A percentile compares a stretch with the other conserved stretches of the same genome.
Conservation (phyloP, 2,329 filamentous ascomycete genomes). For the Ophiostoma montium region DNA sequence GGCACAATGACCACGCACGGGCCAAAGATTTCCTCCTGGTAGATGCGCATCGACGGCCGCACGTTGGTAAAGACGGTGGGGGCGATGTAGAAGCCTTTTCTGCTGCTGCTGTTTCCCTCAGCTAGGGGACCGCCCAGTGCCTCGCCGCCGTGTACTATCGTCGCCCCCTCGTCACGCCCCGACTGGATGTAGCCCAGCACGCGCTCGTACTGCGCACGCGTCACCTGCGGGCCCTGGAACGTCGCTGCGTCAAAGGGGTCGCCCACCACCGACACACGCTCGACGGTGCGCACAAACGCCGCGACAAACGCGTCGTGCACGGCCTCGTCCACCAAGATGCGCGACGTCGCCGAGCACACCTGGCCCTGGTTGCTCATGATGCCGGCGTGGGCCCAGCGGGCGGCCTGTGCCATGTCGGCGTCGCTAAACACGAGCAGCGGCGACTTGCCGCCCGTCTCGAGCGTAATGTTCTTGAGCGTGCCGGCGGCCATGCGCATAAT, state of each 20-base stretch:
- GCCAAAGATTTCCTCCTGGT: constrained; percentile 43
- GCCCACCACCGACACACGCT: constrained; percentile 45
- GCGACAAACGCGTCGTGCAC: constrained; percentile 47
- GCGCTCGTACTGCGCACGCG: constrained; percentile 51
- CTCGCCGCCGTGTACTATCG: constrained; percentile 45
- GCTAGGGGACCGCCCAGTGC: constrained; percentile 10
- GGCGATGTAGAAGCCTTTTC: constrained; percentile 13
- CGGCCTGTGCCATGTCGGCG: constrained; percentile 46
- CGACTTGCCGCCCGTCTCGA: constrained; percentile 47
- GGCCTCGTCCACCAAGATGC: constrained; percentile 44
- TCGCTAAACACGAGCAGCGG: constrained; percentile 46
- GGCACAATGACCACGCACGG: constrained; percentile 40
- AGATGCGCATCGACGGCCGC: constrained; percentile 16
- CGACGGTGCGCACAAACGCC: constrained; percentile 45
- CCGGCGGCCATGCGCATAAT: constrained; percentile 54
- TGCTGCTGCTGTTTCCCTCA: constrained; percentile 30
- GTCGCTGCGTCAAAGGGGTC: constrained; percentile 53
- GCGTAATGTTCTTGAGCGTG: constrained; percentile 43
- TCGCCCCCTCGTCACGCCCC: constrained; percentile 53
- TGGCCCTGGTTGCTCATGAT: constrained; percentile 47
- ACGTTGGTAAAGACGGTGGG: constrained; percentile 14
- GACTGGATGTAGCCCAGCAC: constrained; percentile 52
- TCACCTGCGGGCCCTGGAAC: constrained; percentile 58
- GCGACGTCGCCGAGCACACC: constrained; percentile 45
- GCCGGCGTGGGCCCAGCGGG: constrained; percentile 33